phyloP scores from a whole-genome alignment of 345 rosid genomes.

The Pistacia vera region DNA sequence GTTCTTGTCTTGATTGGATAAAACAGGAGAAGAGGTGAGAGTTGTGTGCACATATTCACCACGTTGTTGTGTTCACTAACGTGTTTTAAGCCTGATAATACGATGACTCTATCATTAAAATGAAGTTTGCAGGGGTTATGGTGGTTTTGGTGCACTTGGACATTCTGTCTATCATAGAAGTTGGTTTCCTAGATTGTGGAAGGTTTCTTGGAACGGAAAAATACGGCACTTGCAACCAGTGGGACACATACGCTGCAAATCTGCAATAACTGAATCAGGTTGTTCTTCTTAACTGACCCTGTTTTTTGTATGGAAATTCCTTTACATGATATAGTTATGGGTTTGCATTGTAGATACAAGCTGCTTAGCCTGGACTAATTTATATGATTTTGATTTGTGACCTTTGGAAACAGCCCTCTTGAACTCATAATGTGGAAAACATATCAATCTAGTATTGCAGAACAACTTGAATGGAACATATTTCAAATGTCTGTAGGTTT shows the following conservation, averaged over 20 bases:
- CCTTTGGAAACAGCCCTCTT: neutral
- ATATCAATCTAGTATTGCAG: neutral
- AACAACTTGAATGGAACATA: neutral
- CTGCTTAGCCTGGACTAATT: too few relatives aligned
- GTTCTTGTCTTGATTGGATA: neutral
- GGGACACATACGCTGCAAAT: constrained; percentile 68
- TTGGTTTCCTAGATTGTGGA: constrained; percentile 76
- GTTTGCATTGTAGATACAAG: neutral
- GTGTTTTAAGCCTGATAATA: neutral
- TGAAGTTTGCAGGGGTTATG: constrained; percentile 92
- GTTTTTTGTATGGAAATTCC: too few relatives aligned
- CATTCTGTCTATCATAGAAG: constrained; percentile 87
- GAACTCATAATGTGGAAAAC: neutral
- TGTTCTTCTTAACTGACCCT: neutral
- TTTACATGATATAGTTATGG: neutral
- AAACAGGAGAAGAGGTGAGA: neutral
- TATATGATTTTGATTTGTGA: neutral
- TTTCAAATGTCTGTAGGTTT: neutral
- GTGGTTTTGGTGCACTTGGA: constrained; percentile 96
- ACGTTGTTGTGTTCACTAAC: neutral
- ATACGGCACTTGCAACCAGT: constrained; percentile 70
- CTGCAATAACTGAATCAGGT: constrained; percentile 86
- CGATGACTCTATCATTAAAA: constrained; percentile 32
- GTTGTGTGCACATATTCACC: neutral
- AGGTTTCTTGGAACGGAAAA: constrained; percentile 60